A percentile compares a stretch with the other conserved stretches of the same genome.
phyloP scores from a whole-genome alignment of 192 early-diverging fungal genomes.

The Geranomyces michiganensis region DNA sequence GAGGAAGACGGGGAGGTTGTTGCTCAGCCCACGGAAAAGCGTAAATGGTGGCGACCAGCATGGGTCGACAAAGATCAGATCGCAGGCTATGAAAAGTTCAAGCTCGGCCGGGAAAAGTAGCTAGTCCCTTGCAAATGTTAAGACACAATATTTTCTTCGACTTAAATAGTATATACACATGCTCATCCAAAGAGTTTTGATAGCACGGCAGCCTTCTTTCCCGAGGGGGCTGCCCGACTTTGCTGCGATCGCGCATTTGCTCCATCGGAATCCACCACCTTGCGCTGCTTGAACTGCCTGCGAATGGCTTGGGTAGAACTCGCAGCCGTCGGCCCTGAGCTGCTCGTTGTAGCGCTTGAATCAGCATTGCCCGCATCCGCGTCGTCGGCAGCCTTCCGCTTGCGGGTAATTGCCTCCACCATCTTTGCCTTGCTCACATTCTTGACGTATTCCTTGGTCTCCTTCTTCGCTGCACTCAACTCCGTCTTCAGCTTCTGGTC shows the following conservation, averaged over 20 bases:
- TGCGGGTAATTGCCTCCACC: slow-evolving; percentile 77
- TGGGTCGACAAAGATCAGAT: slow-evolving; percentile 29
- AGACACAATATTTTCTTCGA: not conserved
- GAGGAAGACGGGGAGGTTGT: not conserved
- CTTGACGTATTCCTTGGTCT: slow-evolving; percentile 82
- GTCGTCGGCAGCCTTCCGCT: slow-evolving; percentile 45
- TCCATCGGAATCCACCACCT: slow-evolving; percentile 28
- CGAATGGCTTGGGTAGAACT: slow-evolving; percentile 20
- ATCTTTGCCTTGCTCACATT: slow-evolving; percentile 91
- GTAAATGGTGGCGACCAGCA: slow-evolving; percentile 43
- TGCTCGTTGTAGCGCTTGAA: slow-evolving; percentile 12
- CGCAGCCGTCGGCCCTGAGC: not conserved
- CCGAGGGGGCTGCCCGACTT: not conserved
- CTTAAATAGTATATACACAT: not conserved
- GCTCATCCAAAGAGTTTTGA: slow-evolving; percentile 19
- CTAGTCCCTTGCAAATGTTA: not conserved
- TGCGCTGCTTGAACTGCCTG: slow-evolving; percentile 37
- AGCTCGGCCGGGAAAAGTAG: slow-evolving; percentile 13
- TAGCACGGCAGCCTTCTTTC: slow-evolving; percentile 21
- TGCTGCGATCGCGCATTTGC: not conserved
- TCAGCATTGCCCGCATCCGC: not conserved
- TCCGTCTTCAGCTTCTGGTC: slow-evolving; percentile 83
- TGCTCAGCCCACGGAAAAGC: not conserved
- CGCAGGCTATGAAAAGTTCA: slow-evolving; percentile 32
- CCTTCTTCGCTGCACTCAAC: slow-evolving; percentile 80